Evolutionary conservation across 768 basidiomycete genomes (phyloP).

Genomic region (Termitomyces sp.): DNA sequence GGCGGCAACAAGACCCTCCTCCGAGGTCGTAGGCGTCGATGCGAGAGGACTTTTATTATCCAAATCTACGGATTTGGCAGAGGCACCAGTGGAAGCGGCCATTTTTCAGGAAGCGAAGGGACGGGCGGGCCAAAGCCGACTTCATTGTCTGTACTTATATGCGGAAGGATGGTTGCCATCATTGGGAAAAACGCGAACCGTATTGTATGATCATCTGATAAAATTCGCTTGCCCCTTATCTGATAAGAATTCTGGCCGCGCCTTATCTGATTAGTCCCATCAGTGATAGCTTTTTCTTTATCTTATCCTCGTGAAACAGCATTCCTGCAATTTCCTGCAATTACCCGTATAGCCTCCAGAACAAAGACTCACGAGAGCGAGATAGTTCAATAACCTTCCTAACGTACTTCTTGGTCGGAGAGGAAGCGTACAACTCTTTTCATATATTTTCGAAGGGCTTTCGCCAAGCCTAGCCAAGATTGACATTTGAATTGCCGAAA

Average conservation of each 20-base stretch:
- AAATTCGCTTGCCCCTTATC: constrained; percentile 15
- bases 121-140: not conserved
- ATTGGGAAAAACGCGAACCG: constrained; percentile 10
- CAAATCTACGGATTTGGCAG: not conserved
- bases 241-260: constrained; percentile 11
- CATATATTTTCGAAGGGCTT: too few relatives aligned
- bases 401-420: not conserved
- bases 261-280: constrained; percentile 10
- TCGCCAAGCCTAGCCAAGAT: not conserved
- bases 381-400: too few relatives aligned
- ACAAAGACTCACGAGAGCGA: not conserved
- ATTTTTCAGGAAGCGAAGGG: constrained; percentile 3
- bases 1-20: constrained; percentile 17
- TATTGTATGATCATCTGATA: constrained; percentile 16
- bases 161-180: not conserved
- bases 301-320: not conserved
- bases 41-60: not conserved
- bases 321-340: too few relatives aligned
- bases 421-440: not conserved
- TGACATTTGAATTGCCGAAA: not conserved
- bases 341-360: too few relatives aligned
- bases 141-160: constrained; percentile 6
- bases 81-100: constrained; percentile 1
- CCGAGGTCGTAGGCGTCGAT: not conserved
- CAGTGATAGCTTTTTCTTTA: not conserved